phyloP scores from a whole-genome alignment of 129 eudicot genomes.

The Arctium lappa region DNA sequence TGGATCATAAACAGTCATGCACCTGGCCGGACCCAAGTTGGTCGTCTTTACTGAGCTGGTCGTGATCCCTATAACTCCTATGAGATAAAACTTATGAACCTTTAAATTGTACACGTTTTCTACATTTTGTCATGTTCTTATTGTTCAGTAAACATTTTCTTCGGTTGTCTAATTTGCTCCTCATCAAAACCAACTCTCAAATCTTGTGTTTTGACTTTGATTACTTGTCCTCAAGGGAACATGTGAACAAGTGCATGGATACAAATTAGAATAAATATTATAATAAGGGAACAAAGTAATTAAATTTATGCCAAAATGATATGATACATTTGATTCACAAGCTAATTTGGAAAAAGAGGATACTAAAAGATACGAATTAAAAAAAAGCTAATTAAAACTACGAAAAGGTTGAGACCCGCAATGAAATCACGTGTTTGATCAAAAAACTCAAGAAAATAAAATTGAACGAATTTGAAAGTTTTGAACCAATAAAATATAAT shows the following conservation, averaged over 20 bases:
- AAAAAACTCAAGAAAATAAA: too few species aligned
- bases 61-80: neutral
- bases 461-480: too few species aligned
- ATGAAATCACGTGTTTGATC: too few species aligned
- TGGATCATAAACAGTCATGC: too few species aligned
- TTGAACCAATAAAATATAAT: neutral
- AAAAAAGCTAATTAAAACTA: neutral
- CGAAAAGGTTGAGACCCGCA: too few species aligned
- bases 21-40: too few species aligned
- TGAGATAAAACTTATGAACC: neutral
- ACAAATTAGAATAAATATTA: too few species aligned
- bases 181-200: neutral
- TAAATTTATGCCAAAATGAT: neutral
- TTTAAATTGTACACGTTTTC: too few species aligned
- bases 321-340: too few species aligned
- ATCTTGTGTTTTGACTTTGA: neutral
- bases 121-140: too few species aligned
- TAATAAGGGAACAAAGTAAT: neutral
- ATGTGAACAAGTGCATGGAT: neutral
- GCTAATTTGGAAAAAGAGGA: neutral
- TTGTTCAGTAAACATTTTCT: neutral
- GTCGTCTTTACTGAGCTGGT: too few species aligned
- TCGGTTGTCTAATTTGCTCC: neutral
- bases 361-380: neutral
- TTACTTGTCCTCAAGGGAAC: neutral